phyloP scores from a whole-genome alignment of 2,329 filamentous ascomycete species.

The Fusarium sp. region DNA sequence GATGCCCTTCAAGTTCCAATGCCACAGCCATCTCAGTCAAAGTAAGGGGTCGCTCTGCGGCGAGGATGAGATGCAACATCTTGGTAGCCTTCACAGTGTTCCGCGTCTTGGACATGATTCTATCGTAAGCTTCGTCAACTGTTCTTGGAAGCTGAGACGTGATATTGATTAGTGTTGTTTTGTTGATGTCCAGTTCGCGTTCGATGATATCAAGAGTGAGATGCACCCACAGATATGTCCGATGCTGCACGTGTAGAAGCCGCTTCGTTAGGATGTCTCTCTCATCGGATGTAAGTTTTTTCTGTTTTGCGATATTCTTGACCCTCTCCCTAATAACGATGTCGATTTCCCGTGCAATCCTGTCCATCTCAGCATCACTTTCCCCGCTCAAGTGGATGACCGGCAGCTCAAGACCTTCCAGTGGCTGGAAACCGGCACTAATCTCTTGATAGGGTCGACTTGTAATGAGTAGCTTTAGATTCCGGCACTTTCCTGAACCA shows the following conservation, averaged over 20 bases:
- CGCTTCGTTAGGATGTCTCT: slow-evolving; percentile 18
- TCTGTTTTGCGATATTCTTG: neutral
- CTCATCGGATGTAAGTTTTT: slow-evolving; percentile 20
- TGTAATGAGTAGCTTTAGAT: slow-evolving; percentile 57
- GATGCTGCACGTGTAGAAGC: slow-evolving; percentile 32
- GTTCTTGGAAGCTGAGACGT: slow-evolving; percentile 37
- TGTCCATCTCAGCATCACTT: slow-evolving; percentile 27
- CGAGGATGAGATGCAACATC: slow-evolving; percentile 46
- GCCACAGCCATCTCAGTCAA: slow-evolving; percentile 45
- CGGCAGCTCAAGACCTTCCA: neutral
- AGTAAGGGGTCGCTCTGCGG: slow-evolving; percentile 43
- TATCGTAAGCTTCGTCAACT: slow-evolving; percentile 49
- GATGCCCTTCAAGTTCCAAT: slow-evolving; percentile 21
- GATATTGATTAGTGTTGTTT: slow-evolving; percentile 11
- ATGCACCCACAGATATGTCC: slow-evolving; percentile 51
- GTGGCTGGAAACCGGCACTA: slow-evolving; percentile 29
- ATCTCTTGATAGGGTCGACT: slow-evolving; percentile 53
- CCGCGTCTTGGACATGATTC: slow-evolving; percentile 42
- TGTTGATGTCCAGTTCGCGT: slow-evolving; percentile 17
- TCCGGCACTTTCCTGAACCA: neutral
- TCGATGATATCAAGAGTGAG: slow-evolving; percentile 40
- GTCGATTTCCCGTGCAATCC: slow-evolving; percentile 46
- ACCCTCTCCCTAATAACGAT: slow-evolving; percentile 32
- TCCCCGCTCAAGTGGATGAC: slow-evolving; percentile 41
- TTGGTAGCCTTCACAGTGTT: slow-evolving; percentile 27